These are phyloP conservation scores for Penicillium samsonianum DNA, from an alignment of 495 filamentous ascomycete genomes.

Conservation along the genomic window DNA sequence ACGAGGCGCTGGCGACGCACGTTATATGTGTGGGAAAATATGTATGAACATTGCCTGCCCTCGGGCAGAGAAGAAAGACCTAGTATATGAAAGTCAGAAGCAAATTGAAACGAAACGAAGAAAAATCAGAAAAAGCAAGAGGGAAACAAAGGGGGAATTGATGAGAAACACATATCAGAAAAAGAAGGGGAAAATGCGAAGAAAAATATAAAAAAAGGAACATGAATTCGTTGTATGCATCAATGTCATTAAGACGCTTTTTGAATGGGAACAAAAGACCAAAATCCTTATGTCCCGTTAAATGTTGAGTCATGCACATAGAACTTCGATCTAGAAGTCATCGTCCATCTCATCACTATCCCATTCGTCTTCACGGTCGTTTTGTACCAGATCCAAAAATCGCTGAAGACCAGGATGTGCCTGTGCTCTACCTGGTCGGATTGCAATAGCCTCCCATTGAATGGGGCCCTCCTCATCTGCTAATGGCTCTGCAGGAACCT, in stretches of 20 bases:
- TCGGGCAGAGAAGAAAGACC: neutral
- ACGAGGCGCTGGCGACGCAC: neutral
- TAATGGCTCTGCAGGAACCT: slow-evolving; percentile 1
- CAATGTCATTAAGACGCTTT: slow-evolving; percentile 7
- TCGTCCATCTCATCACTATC: slow-evolving; percentile 63
- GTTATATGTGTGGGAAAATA: neutral
- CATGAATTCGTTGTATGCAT: slow-evolving; percentile 5
- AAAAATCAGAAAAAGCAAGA: neutral
- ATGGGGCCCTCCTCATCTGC: neutral
- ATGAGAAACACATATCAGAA: neutral
- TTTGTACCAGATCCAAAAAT: slow-evolving; percentile 54
- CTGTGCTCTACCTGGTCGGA: slow-evolving; percentile 8
- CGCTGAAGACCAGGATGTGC: slow-evolving; percentile 45
- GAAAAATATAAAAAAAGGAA: neutral
- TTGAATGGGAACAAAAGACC: neutral
- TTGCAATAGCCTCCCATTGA: neutral
- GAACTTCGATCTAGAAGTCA: slow-evolving; percentile 28
- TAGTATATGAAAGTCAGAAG: neutral
- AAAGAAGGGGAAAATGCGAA: neutral
- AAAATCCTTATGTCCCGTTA: neutral
- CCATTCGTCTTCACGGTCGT: slow-evolving; percentile 65
- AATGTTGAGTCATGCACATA: neutral
- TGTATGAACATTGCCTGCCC: neutral
- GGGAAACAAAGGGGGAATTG: neutral
- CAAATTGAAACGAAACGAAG: neutral